Conservation (phyloP, 1,139 yeast species). For the Suhomyces maxii region DNA sequence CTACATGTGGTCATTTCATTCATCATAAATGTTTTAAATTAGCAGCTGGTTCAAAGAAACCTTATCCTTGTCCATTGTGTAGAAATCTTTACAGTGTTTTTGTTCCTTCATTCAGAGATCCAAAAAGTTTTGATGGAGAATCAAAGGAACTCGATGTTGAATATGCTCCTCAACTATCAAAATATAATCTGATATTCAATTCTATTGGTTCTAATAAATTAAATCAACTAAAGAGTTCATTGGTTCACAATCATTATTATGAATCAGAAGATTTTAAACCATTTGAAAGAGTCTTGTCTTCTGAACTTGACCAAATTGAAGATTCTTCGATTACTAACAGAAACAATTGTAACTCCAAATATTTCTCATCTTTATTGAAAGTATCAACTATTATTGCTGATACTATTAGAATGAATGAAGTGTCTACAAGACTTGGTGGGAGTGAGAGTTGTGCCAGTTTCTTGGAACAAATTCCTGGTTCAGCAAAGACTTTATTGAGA, state of each 20-base stretch:
- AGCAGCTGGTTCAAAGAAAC: slow-evolving; percentile 22
- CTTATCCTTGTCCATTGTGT: slow-evolving; percentile 60
- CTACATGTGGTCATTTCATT: slow-evolving; percentile 72
- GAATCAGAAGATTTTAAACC: slow-evolving; percentile 1
- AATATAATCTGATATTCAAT: slow-evolving; percentile 13
- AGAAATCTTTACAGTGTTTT: slow-evolving; percentile 50
- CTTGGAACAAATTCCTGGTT: slow-evolving; percentile 32
- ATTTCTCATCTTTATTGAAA: background rate
- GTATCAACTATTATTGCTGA: slow-evolving; percentile 43
- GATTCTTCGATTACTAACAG: background rate
- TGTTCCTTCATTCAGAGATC: slow-evolving; percentile 42
- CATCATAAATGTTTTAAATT: slow-evolving; percentile 55
- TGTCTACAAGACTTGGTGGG: slow-evolving; percentile 49
- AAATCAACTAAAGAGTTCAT: slow-evolving; percentile 8
- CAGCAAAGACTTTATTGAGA: slow-evolving; percentile 37
- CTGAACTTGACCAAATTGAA: slow-evolving; percentile 8
- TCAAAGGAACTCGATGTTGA: background rate
- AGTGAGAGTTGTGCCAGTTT: slow-evolving; percentile 33
- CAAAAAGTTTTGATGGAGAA: slow-evolving; percentile 18
- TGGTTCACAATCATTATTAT: slow-evolving; percentile 15
- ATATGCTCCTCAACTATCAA: slow-evolving; percentile 5
- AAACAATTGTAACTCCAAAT: background rate
- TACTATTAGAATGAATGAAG: slow-evolving; percentile 58
- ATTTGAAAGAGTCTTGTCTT: slow-evolving; percentile 2
- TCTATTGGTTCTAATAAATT: slow-evolving; percentile 17